phyloP scores from a whole-genome alignment of 1,284 basidiomycete genomes.

The Cryptococcus sp. region DNA sequence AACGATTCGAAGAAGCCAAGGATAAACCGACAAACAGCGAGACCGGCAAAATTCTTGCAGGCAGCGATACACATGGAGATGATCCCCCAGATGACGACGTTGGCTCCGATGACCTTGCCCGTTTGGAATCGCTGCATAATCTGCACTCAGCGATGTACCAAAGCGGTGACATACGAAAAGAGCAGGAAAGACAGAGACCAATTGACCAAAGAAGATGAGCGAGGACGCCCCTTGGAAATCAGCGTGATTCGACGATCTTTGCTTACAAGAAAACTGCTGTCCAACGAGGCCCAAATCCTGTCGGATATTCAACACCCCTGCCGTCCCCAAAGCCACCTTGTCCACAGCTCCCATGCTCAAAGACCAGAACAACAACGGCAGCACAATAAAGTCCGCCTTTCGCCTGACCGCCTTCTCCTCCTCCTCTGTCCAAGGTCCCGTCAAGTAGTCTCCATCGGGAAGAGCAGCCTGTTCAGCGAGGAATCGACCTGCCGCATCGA shows the following conservation, averaged over 20 bases:
- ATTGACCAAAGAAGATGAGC: conserved; percentile 14
- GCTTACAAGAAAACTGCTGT: conserved; percentile 14
- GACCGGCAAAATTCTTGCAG: conserved; percentile 4
- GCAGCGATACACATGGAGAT: conserved; percentile 9
- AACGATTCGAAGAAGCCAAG: conserved; percentile 12
- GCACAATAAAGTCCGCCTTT: conserved; percentile 22
- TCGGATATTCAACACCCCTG: conserved; percentile 13
- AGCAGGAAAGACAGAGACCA: conserved; percentile 16
- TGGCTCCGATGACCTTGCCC: conserved; percentile 12
- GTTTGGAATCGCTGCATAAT: not conserved
- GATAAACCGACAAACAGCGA: conserved; percentile 11
- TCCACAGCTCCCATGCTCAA: conserved; percentile 18
- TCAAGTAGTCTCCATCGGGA: conserved; percentile 10
- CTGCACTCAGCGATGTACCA: not conserved
- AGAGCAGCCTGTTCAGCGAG: conserved; percentile 8
- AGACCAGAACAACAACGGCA: conserved; percentile 18
- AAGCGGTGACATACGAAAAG: conserved; percentile 13
- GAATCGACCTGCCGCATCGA: conserved; percentile 12
- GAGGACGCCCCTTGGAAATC: conserved; percentile 1
- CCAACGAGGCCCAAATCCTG: conserved; percentile 14
- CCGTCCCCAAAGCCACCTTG: conserved; percentile 15
- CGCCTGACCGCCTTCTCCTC: conserved; percentile 17
- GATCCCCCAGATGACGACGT: conserved; percentile 27
- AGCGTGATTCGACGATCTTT: not conserved
- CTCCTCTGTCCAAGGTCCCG: conserved; percentile 6